Evolutionary conservation across 2,329 filamentous ascomycete species (phyloP).

Genomic region (Colletotrichum abscissum): DNA sequence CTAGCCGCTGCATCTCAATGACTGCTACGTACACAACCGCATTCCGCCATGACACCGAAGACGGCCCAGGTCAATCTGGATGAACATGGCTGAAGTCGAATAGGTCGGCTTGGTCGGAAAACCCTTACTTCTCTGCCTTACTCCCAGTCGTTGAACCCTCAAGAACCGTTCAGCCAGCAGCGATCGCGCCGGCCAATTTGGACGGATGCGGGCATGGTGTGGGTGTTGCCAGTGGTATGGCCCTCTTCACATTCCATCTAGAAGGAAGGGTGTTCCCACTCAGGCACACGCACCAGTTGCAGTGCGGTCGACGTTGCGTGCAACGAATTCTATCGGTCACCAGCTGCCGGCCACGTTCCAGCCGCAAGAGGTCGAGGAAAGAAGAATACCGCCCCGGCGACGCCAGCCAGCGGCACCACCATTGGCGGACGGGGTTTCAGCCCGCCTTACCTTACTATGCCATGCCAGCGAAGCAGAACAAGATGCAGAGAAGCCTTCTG

Average conservation of each 20-base stretch:
- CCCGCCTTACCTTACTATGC: conserved; percentile 10
- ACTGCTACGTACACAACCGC: not conserved
- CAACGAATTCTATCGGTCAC: conserved; percentile 24
- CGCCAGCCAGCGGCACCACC: conserved; percentile 20
- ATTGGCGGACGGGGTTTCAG: not conserved
- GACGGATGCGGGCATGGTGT: conserved; percentile 10
- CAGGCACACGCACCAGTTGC: conserved; percentile 24
- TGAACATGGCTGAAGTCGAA: not conserved
- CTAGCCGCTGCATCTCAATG: not conserved
- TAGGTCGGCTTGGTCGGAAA: not conserved
- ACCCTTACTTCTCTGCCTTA: not conserved
- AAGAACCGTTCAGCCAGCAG: not conserved
- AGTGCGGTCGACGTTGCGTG: conserved; percentile 18
- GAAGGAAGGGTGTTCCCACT: not conserved
- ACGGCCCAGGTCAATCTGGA: not conserved
- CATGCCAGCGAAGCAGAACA: conserved; percentile 17
- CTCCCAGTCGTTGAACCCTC: not conserved
- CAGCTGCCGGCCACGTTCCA: conserved; percentile 13
- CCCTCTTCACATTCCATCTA: not conserved
- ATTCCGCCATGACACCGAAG: conserved; percentile 11
- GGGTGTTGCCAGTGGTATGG: conserved; percentile 1
- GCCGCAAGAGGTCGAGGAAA: conserved; percentile 12
- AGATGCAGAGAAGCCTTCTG: conserved; percentile 1
- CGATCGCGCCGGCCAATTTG: not conserved
- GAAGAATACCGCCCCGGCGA: not conserved